Conservation (phyloP, 1,284 basidiomycete species). For the Coriolopsis trogii region DNA sequence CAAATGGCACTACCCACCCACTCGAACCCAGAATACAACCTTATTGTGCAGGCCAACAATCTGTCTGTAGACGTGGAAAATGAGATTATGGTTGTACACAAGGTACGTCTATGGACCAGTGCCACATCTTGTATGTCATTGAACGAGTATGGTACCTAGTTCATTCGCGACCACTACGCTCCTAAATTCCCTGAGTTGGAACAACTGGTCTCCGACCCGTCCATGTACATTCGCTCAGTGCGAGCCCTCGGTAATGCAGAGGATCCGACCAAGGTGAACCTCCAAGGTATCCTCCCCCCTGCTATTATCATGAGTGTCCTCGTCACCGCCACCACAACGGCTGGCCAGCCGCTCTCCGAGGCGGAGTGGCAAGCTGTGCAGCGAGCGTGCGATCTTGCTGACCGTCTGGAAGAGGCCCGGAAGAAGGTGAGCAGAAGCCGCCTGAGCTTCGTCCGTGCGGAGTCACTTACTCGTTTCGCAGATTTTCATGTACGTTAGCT, state of each 20-base stretch:
- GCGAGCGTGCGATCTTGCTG: constrained; percentile 86
- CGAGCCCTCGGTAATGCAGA: constrained; percentile 86
- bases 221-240: constrained; percentile 93
- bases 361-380: constrained; percentile 82
- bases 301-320: constrained; percentile 96
- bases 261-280: constrained; percentile 84
- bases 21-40: constrained; percentile 93
- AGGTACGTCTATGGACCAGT: constrained; percentile 47
- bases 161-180: constrained; percentile 97
- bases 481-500: constrained; percentile 99
- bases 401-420: constrained; percentile 85
- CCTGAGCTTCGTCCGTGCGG: background rate
- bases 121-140: background rate
- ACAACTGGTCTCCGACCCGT: constrained; percentile 89
- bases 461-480: constrained; percentile 33
- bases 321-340: constrained; percentile 91
- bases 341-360: constrained; percentile 74
- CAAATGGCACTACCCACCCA: constrained; percentile 82
- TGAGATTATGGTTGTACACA: constrained; percentile 96
- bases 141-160: constrained; percentile 48
- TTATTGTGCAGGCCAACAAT: constrained; percentile 98
- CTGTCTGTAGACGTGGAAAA: constrained; percentile 98
- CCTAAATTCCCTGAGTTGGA: constrained; percentile 97
- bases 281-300: constrained; percentile 83
- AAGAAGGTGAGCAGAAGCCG: constrained; percentile 62